Conservation (phyloP, 176 grass and related monocot genomes). For the Leersia perrieri region DNA sequence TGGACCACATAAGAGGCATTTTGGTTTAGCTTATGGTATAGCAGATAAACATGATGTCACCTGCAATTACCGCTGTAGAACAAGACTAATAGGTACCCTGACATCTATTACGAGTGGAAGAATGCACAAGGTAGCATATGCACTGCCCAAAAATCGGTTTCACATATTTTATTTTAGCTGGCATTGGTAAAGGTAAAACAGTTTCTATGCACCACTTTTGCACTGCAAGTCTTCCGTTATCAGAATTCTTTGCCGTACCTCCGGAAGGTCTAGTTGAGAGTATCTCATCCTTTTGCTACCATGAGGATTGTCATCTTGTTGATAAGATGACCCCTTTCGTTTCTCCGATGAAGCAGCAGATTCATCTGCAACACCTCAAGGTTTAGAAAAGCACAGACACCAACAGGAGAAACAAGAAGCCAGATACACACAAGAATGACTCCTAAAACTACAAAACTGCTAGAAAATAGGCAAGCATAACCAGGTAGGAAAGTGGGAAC, state of each 20-base stretch:
- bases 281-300: not conserved
- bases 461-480: too few species aligned
- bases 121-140: too few species aligned
- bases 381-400: not conserved
- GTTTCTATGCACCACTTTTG: not conserved
- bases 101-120: too few species aligned
- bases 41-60: too few species aligned
- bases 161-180: not conserved
- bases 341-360: not conserved
- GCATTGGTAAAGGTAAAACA: not conserved
- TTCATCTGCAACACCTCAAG: not conserved
- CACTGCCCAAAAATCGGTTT: not conserved
- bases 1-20: too few species aligned
- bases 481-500: too few species aligned
- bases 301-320: not conserved
- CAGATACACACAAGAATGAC: too few species aligned
- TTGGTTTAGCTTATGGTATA: too few species aligned
- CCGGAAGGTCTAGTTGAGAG: not conserved
- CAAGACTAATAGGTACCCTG: too few species aligned
- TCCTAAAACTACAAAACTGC: too few species aligned
- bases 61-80: too few species aligned
- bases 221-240: not conserved
- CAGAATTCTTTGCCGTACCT: not conserved
- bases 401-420: not conserved
- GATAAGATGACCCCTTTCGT: not conserved